Percentiles rank a stretch among this genome's conserved stretches.
phyloP scores from a whole-genome alignment of 345 rosid species.

The Gossypium thurberi region DNA sequence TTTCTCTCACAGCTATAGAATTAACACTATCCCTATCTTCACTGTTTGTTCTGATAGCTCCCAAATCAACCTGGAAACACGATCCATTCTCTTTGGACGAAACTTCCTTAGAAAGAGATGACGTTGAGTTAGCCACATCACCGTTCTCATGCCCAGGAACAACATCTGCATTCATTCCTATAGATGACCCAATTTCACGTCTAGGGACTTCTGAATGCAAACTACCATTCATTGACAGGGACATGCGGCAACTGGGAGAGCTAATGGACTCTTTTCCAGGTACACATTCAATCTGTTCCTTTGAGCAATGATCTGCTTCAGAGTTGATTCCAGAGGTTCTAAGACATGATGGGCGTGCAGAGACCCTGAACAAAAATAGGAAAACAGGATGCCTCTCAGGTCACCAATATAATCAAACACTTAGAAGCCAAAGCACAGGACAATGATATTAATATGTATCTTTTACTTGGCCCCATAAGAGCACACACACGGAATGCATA shows the following conservation, averaged over 20 bases:
- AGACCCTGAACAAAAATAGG: conserved; percentile 5
- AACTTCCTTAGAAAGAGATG: conserved; percentile 15
- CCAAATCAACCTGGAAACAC: conserved; percentile 2
- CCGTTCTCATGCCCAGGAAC: conserved; percentile 6
- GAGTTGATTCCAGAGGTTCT: conserved; percentile 27
- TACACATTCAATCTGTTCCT: conserved; percentile 24
- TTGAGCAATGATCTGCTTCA: conserved; percentile 22
- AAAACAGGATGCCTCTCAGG: conserved; percentile 19
- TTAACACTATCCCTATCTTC: not conserved
- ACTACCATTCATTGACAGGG: conserved; percentile 14
- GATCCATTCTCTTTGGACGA: conserved; percentile 5
- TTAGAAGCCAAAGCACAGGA: not conserved
- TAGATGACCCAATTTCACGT: conserved; percentile 19
- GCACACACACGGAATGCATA: not conserved
- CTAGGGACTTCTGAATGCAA: conserved; percentile 25
- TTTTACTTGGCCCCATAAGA: not conserved
- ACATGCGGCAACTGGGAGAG: conserved; percentile 8
- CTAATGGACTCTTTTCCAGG: conserved; percentile 11
- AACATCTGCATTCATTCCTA: conserved; percentile 15
- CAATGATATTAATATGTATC: not conserved
- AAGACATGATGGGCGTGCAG: conserved; percentile 3
- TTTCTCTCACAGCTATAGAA: conserved; percentile 11
- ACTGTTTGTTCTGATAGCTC: conserved; percentile 10
- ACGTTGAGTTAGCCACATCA: conserved; percentile 16
- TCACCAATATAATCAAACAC: not conserved